Evolutionary conservation across 176 grass and related monocot genomes (phyloP).

Genomic region (Neostapfia colusana): DNA sequence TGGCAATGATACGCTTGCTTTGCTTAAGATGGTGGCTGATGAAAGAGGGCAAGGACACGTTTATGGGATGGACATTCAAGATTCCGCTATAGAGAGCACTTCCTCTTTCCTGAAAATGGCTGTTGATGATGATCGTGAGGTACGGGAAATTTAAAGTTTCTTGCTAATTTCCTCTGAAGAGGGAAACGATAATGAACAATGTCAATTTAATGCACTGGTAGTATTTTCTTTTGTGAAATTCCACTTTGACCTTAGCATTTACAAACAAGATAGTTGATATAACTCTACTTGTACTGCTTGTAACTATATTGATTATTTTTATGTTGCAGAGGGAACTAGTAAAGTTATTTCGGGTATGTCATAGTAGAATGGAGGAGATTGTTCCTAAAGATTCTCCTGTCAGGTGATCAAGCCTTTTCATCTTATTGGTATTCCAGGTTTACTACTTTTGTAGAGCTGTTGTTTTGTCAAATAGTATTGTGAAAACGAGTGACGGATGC

Average conservation of each 20-base stretch:
- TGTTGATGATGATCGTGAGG: constrained; percentile 47
- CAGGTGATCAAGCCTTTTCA: constrained; percentile 52
- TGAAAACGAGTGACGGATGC: constrained; percentile 20
- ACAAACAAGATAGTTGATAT: neutral
- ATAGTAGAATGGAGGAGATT: constrained; percentile 85
- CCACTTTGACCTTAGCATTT: constrained; percentile 6
- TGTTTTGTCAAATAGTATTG: neutral
- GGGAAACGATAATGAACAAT: neutral
- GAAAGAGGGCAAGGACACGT: constrained; percentile 53
- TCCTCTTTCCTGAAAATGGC: constrained; percentile 63
- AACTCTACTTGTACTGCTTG: constrained; percentile 19
- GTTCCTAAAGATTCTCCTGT: constrained; percentile 58
- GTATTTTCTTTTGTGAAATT: neutral
- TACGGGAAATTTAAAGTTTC: constrained; percentile 16
- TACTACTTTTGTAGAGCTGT: neutral
- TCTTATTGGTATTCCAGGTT: constrained; percentile 21
- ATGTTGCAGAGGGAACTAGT: constrained; percentile 57
- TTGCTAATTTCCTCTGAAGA: constrained; percentile 15
- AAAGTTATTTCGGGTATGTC: constrained; percentile 70
- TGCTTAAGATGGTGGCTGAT: constrained; percentile 77
- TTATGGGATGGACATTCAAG: constrained; percentile 88
- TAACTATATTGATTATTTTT: neutral
- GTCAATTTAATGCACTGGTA: neutral
- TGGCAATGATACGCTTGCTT: constrained; percentile 70
- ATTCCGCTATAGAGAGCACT: constrained; percentile 64